Base-by-base conservation (phyloP, 2,329 filamentous ascomycete species). In the Hypomyces rosellus region DNA sequence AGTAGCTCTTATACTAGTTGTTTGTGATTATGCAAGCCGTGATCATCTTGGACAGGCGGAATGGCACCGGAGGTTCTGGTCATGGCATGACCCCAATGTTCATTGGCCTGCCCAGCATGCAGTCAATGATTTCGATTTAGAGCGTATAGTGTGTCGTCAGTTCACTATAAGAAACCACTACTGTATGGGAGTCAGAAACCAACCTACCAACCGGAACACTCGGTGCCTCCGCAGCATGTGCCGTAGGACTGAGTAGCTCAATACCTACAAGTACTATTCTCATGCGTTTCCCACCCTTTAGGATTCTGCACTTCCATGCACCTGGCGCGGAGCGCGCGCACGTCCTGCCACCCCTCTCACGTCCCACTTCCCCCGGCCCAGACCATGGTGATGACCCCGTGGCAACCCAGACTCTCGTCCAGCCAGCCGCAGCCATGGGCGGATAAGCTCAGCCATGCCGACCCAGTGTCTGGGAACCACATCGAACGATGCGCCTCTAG, bases 361-460 rank as follows among this genome's bases (percentile, higher is more conserved):
- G 38, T 42, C 22, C 50, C 50, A 49, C 50, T 42, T 47, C 50
- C 46, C 50, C 42, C 46, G 37, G 18, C 20, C 42, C 44, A 45
- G 50, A 41, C 47, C 50, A 25, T 42, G 15, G 40, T 11, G n/a
- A 20, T 14, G 40, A 42, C 40, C 45, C 46, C 25, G 52, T 51
- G 49, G 52, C 49, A 49, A 49, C 46, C 49, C 40, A 48, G 51
- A 45, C 22, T 42, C 43, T 45, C 39, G 48, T 52, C 39, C 46
- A 7, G 52, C 55, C 59, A 58, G 54, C 53, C 62, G 61, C 62
- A 50, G 60, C 62, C 61, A 64, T 64, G 50, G 49, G 61, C 61
- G 62, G 61, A 63, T 63, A 64, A 57, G 60, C 56, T 62, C 61
- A 65, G 63, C 62, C 49, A 65, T 63, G 60, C 60, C 59, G 62